These are phyloP conservation scores for Alternaria brassicae DNA, from an alignment of 2,329 filamentous ascomycete species.

Conservation along the genomic window DNA sequence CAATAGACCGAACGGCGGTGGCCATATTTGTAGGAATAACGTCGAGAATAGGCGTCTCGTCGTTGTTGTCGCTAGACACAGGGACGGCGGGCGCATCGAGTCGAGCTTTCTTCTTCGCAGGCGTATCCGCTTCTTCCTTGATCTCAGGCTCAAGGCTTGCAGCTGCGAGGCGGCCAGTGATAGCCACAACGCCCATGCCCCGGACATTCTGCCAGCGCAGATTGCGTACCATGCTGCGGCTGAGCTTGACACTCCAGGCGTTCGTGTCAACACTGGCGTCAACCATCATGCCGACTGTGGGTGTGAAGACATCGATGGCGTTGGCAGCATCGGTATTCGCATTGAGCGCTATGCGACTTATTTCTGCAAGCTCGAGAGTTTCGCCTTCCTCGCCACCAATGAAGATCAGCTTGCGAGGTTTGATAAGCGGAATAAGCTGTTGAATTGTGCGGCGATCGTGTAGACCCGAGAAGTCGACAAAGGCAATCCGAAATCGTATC, in stretches of 20 bases:
- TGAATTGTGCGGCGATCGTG: slow-evolving; percentile 93
- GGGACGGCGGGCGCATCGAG: slow-evolving; percentile 49
- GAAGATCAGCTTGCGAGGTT: slow-evolving; percentile 93
- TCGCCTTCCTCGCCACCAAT: slow-evolving; percentile 81
- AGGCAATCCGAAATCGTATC: slow-evolving; percentile 78
- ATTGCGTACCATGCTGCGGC: slow-evolving; percentile 81
- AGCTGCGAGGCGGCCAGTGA: slow-evolving; percentile 75
- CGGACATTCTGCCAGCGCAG: slow-evolving; percentile 95
- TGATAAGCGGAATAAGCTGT: slow-evolving; percentile 93
- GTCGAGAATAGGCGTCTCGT: slow-evolving; percentile 63
- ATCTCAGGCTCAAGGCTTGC: slow-evolving; percentile 50
- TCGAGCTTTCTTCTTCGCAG: slow-evolving; percentile 62
- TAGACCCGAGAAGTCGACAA: slow-evolving; percentile 88
- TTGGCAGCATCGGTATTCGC: slow-evolving; percentile 55
- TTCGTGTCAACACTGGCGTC: slow-evolving; percentile 98
- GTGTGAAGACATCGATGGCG: slow-evolving; percentile 77
- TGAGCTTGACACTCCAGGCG: slow-evolving; percentile 93
- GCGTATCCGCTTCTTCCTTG: slow-evolving; percentile 49
- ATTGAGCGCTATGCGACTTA: slow-evolving; percentile 73
- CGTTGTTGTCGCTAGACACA: slow-evolving; percentile 56
- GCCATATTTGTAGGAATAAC: slow-evolving; percentile 67
- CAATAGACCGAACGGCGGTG: slow-evolving; percentile 75
- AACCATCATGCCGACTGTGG: slow-evolving; percentile 73
- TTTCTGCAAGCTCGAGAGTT: slow-evolving; percentile 73
- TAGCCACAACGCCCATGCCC: slow-evolving; percentile 87